A percentile compares a stretch with the other conserved stretches of the same genome.
Evolutionary conservation across 2,329 filamentous ascomycete species (phyloP).

Genomic region (Colletotrichum aenigma): DNA sequence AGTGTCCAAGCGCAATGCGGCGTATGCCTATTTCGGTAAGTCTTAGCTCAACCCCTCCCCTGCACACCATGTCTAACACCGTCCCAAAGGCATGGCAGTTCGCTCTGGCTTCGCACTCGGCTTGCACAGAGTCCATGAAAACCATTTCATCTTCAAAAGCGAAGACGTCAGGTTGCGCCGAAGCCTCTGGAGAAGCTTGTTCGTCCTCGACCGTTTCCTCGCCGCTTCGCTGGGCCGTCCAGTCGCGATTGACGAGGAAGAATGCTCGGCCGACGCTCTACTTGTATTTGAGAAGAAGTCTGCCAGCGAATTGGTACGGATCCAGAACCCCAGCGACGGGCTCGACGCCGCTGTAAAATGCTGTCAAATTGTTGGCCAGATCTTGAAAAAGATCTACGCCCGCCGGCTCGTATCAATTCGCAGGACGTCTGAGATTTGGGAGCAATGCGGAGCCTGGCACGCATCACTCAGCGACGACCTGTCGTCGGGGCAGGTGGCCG

Average conservation of each 20-base stretch:
- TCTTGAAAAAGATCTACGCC: conserved; percentile 65
- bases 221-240: conserved; percentile 67
- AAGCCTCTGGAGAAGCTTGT: conserved; percentile 69
- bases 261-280: conserved; percentile 59
- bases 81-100: conserved; percentile 61
- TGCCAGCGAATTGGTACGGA: conserved; percentile 2
- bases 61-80: conserved; percentile 12
- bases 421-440: conserved; percentile 61
- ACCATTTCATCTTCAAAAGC: conserved; percentile 54
- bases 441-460: conserved; percentile 57
- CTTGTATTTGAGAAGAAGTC: conserved; percentile 20
- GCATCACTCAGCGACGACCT: conserved; percentile 51
- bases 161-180: conserved; percentile 52
- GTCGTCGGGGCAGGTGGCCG: conserved; percentile 53
- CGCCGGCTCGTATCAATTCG: conserved; percentile 61
- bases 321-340: conserved; percentile 27
- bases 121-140: conserved; percentile 62
- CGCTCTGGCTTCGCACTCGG: conserved; percentile 67
- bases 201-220: conserved; percentile 67
- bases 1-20: conserved; percentile 65
- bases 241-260: conserved; percentile 64
- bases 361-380: conserved; percentile 61
- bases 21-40: conserved; percentile 65
- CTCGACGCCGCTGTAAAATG: conserved; percentile 62
- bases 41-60: not conserved